Percentiles rank a stretch among this genome's conserved stretches.
These are phyloP conservation scores for Lentithecium fluviatile DNA, from an alignment of 495 filamentous ascomycete species.

Conservation along the genomic window DNA sequence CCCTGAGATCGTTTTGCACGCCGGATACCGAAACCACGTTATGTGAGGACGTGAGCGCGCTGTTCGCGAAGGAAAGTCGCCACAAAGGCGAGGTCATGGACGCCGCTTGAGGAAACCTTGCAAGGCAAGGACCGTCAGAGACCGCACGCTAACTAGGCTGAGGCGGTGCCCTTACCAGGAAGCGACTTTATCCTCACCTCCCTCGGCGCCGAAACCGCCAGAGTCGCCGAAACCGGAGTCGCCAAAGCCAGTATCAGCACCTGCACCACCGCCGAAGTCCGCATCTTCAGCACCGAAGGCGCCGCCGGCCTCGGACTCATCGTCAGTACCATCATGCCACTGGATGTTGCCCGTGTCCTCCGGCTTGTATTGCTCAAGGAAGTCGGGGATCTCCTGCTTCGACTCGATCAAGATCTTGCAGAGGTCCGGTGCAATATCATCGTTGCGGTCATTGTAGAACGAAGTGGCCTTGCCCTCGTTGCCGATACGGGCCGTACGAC, in stretches of 20 bases:
- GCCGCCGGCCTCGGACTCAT: constrained; percentile 13
- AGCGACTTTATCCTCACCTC: constrained; percentile 10
- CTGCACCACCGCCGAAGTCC: constrained; percentile 8
- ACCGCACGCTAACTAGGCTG: no score
- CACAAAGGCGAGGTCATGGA: no score
- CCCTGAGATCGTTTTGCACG: no score
- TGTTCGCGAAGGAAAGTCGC: no score
- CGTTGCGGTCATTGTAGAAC: constrained; percentile 76
- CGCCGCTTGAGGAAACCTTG: no score
- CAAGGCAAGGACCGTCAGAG: no score
- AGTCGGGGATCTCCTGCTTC: constrained; percentile 75
- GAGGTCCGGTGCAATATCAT: constrained; percentile 64
- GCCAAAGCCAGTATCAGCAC: constrained; percentile 14
- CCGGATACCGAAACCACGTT: no score
- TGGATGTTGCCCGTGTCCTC: constrained; percentile 35
- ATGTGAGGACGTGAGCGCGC: neutral
- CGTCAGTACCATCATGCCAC: constrained; percentile 40
- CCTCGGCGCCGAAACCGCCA: constrained; percentile 5
- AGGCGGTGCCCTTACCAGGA: constrained; percentile 13
- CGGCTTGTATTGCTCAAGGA: constrained; percentile 54
- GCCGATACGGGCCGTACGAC: constrained; percentile 92
- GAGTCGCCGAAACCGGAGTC: neutral
- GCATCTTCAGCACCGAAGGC: constrained; percentile 60
- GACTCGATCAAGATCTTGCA: constrained; percentile 79
- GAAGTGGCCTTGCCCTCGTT: constrained; percentile 82